These are phyloP conservation scores for Isatis tinctoria DNA, from an alignment of 345 rosid species.

Conservation along the genomic window DNA sequence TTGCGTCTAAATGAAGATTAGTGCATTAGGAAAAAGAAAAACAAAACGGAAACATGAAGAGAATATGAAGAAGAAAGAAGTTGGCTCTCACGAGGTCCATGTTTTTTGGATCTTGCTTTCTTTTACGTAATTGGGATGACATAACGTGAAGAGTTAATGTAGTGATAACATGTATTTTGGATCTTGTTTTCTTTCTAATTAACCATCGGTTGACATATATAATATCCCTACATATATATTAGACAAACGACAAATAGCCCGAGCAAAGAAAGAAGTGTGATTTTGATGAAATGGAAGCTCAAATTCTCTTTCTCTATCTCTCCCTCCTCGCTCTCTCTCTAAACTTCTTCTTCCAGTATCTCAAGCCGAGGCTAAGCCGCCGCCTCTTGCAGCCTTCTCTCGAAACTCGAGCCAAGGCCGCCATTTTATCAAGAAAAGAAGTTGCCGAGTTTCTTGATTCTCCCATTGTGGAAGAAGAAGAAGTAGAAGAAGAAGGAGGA, in stretches of 20 bases:
- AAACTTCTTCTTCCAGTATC: slow-evolving; percentile 5
- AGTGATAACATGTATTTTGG: not conserved
- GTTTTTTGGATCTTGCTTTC: slow-evolving; percentile 19
- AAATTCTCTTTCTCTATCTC: slow-evolving; percentile 25
- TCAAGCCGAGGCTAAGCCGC: slow-evolving; percentile 14
- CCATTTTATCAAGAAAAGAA: slow-evolving; percentile 26
- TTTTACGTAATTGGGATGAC: slow-evolving; percentile 15
- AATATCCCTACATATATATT: not conserved
- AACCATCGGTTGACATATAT: not conserved
- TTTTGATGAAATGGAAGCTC: slow-evolving; percentile 25
- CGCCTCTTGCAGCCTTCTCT: slow-evolving; percentile 25
- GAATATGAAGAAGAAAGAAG: not conserved
- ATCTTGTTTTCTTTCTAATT: slow-evolving; percentile 19
- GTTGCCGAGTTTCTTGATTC: slow-evolving; percentile 22
- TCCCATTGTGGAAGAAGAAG: slow-evolving; percentile 33
- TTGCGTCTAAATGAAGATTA: slow-evolving; percentile 10
- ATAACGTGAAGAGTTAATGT: no score
- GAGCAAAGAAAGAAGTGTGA: not conserved
- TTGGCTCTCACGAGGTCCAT: slow-evolving; percentile 28
- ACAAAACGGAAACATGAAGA: not conserved
- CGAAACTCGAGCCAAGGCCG: not conserved
- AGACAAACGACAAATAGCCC: not conserved
- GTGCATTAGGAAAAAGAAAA: not conserved
- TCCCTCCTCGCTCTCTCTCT: slow-evolving; percentile 21
- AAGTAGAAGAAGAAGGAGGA: slow-evolving; percentile 32